Evolutionary conservation across 148 eudicot species (phyloP).

Genomic region (Bassia scoparia): DNA sequence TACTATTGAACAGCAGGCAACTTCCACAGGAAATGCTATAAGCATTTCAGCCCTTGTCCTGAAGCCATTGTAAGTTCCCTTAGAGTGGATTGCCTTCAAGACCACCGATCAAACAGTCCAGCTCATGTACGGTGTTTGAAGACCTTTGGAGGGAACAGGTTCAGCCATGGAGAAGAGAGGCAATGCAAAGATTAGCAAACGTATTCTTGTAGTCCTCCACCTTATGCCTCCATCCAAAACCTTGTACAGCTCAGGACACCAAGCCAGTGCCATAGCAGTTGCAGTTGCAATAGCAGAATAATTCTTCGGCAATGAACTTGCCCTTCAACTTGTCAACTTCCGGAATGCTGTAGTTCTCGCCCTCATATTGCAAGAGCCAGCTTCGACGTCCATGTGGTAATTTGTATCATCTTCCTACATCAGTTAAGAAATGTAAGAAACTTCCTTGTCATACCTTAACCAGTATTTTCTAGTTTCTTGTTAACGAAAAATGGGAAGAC

Average conservation of each 20-base stretch:
- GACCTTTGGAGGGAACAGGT: slow-evolving; percentile 79
- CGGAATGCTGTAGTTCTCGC: slow-evolving; percentile 89
- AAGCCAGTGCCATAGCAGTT: slow-evolving; percentile 91
- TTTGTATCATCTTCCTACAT: slow-evolving; percentile 88
- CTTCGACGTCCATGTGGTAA: slow-evolving; percentile 85
- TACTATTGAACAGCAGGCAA: slow-evolving; percentile 69
- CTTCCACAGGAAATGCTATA: slow-evolving; percentile 81
- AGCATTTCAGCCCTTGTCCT: slow-evolving; percentile 64
- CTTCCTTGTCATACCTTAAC: neutral
- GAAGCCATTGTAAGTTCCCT: slow-evolving; percentile 61
- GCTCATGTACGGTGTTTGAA: slow-evolving; percentile 67
- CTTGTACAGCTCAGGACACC: slow-evolving; percentile 92
- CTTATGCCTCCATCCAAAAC: slow-evolving; percentile 64
- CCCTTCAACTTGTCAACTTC: slow-evolving; percentile 92
- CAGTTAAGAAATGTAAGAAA: neutral
- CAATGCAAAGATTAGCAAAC: slow-evolving; percentile 78
- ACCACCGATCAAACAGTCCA: slow-evolving; percentile 91
- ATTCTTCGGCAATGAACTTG: slow-evolving; percentile 85
- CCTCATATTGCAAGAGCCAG: slow-evolving; percentile 90
- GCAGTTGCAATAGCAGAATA: slow-evolving; percentile 89
- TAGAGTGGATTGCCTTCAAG: slow-evolving; percentile 60
- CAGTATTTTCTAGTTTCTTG: neutral
- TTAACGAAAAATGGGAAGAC: neutral
- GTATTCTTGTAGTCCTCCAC: slow-evolving; percentile 84
- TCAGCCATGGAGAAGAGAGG: slow-evolving; percentile 92